A percentile compares a stretch with the other conserved stretches of the same genome.
Conservation (phyloP, 768 basidiomycete genomes). For the Hydnomerulius pinastri region DNA sequence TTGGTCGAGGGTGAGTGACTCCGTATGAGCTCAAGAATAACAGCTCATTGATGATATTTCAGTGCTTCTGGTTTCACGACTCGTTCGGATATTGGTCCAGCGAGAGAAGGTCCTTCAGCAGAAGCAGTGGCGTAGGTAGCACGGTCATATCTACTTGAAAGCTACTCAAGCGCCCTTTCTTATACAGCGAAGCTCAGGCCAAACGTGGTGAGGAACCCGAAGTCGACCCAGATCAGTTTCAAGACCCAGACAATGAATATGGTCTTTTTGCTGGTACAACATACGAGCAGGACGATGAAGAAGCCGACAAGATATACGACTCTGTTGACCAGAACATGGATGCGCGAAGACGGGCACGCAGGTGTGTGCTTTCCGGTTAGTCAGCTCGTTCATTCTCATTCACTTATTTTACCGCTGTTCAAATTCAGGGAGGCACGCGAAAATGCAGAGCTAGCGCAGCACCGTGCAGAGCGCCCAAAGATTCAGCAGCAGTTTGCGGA, state of each 20-base stretch:
- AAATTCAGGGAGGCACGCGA: conserved; percentile 70
- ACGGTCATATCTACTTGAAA: background rate
- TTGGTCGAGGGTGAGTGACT: conserved; percentile 83
- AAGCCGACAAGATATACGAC: conserved; percentile 95
- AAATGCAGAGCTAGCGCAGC: conserved; percentile 68
- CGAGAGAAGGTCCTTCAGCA: conserved; percentile 91
- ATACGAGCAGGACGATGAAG: conserved; percentile 97
- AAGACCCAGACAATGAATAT: conserved; percentile 97
- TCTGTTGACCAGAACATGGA: conserved; percentile 92
- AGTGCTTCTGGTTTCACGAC: conserved; percentile 98
- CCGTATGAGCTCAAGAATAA: background rate
- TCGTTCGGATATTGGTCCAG: conserved; percentile 97
- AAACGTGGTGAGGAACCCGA: conserved; percentile 87
- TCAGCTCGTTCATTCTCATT: conserved; percentile 31
- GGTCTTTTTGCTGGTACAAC: conserved; percentile 95
- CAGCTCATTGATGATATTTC: conserved; percentile 12
- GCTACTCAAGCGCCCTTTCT: background rate
- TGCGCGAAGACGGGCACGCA: conserved; percentile 71
- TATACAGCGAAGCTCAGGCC: conserved; percentile 79
- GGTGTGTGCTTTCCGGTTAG: conserved; percentile 62
- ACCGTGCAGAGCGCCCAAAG: conserved; percentile 87
- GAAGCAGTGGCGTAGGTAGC: conserved; percentile 80
- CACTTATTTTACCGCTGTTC: conserved; percentile 24
- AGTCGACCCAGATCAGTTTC: conserved; percentile 86
- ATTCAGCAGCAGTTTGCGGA: conserved; percentile 96